Evolutionary conservation across 2,329 filamentous ascomycete genomes (phyloP), one percentile per base, ranked within the genome.

Genomic region (Pezizomycotina sp.): DNA sequence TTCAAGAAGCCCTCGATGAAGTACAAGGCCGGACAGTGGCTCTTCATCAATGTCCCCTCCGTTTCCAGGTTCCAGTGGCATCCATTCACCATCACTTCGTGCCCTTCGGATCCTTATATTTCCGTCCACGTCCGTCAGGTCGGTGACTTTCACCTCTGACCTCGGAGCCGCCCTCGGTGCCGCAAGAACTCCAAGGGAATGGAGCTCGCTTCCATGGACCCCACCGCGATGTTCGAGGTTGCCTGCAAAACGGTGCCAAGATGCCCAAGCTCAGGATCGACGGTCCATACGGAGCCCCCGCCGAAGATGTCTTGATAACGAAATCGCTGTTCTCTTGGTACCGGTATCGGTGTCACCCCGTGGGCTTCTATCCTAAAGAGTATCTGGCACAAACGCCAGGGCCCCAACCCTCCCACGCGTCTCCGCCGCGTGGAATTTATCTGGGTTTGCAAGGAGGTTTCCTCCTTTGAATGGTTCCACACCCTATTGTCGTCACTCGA

Each of bases 381-480:
- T 58, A 95, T 98, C 60, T 98, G 84, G 81, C 86, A 98, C 58
- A 68, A 92, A 53, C 82, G 89, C 46, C 77, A 89, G 47, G 72
- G 76, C 10, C 84, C 86, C 5, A 89, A 93, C 62, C 81, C 84
- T 15, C 84, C 86, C 1, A 74, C 71, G 31, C 80, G 86, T 54
- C 74, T 98, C 29, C 79, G 83, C 42, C 77, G 89, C 57, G 86
- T 98, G 20, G 89, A 98, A 58, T 98, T 98, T 60, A 91, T 98
- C 63, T 98, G 89, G 89, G 77, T 95, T 33, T 93, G 86, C 68
- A 89, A 80, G 58, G 84, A 93, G 54, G 92, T 84, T 0, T 78
- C 71, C 21, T 92, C 84, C 0, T 98, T 98, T 53, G 89, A 95
- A 61, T 98, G 89, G 89, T 95, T 98, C 65, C 89, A 98, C 57